Percentiles rank a stretch among this genome's conserved stretches.
These are phyloP conservation scores for Aspergillus sclerotiicarbonarius DNA, from an alignment of 495 filamentous ascomycete species.

Conservation along the genomic window DNA sequence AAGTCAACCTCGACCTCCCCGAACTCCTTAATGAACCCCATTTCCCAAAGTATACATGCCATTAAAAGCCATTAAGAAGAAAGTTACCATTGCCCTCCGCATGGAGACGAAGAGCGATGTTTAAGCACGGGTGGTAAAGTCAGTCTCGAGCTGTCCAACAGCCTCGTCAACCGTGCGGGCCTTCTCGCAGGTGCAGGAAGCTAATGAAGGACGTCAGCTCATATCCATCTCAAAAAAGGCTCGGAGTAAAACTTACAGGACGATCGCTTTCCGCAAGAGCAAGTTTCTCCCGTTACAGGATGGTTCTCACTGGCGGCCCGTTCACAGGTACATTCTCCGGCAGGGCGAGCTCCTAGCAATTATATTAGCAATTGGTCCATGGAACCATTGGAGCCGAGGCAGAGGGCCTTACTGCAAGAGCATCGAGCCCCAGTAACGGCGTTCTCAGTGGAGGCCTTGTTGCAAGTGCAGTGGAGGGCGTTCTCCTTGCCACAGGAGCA, in stretches of 20 bases:
- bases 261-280: slow-evolving; percentile 74
- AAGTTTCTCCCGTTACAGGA: slow-evolving; percentile 55
- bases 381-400: background rate
- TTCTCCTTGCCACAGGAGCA: slow-evolving; percentile 89
- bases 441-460: slow-evolving; percentile 76
- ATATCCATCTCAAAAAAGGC: background rate
- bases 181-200: slow-evolving; percentile 82
- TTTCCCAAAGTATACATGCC: slow-evolving; percentile 13
- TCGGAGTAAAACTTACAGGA: slow-evolving; percentile 49
- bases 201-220: slow-evolving; percentile 34
- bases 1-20: background rate
- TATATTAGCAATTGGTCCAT: slow-evolving; percentile 14
- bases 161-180: slow-evolving; percentile 51
- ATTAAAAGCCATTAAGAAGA: slow-evolving; percentile 6
- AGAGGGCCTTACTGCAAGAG: slow-evolving; percentile 67
- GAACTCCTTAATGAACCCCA: background rate
- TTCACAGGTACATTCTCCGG: slow-evolving; percentile 80
- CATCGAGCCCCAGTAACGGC: slow-evolving; percentile 67
- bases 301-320: slow-evolving; percentile 71
- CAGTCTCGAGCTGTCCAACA: slow-evolving; percentile 59
- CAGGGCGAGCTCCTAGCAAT: slow-evolving; percentile 60
- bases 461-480: slow-evolving; percentile 83
- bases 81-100: background rate
- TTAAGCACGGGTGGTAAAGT: slow-evolving; percentile 66
- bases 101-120: background rate